A percentile compares a stretch with the other conserved stretches of the same genome.
Conservation (phyloP, 805 yeast genomes). For the Candida wancherniae region DNA sequence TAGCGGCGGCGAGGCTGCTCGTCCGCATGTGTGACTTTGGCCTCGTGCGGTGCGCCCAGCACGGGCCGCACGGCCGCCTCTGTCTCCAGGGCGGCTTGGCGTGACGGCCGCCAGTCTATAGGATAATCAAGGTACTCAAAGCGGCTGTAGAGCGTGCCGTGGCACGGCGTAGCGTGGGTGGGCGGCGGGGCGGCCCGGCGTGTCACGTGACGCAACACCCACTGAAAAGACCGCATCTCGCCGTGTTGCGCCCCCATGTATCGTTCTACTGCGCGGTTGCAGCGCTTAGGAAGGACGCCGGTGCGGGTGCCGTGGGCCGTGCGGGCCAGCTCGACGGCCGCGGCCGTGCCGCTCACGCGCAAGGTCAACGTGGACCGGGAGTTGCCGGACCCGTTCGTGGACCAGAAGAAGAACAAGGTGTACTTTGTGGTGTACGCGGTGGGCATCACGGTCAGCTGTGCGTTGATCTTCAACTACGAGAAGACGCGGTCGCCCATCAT, state of each 20-base stretch:
- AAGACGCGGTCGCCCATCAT: constrained; percentile 86
- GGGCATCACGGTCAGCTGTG: constrained; percentile 36
- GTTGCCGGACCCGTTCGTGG: constrained; percentile 74
- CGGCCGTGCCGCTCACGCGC: constrained; percentile 1
- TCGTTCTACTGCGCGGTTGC: no score
- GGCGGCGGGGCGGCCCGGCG: no score
- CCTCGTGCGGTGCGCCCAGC: constrained; percentile 2
- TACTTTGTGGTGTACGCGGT: constrained; percentile 47
- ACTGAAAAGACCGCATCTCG: no score
- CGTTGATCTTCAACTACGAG: constrained; percentile 84
- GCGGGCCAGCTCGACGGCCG: constrained; percentile 1
- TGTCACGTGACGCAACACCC: not conserved
- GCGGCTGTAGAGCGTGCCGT: no score
- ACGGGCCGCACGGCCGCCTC: constrained; percentile 11
- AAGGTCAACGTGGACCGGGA: constrained; percentile 66
- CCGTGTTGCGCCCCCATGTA: no score
- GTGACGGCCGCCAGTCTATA: no score
- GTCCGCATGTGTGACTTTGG: constrained; percentile 5
- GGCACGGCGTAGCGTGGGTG: no score
- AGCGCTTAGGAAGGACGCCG: no score
- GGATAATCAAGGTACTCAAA: no score
- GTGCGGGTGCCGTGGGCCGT: no score
- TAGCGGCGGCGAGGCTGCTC: constrained; percentile 6
- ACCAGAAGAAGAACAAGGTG: constrained; percentile 44
- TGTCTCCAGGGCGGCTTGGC: constrained; percentile 4